A percentile compares a stretch with the other conserved stretches of the same genome.
phyloP scores from a whole-genome alignment of 306 rosid genomes.

The Lathyrus oleraceus region DNA sequence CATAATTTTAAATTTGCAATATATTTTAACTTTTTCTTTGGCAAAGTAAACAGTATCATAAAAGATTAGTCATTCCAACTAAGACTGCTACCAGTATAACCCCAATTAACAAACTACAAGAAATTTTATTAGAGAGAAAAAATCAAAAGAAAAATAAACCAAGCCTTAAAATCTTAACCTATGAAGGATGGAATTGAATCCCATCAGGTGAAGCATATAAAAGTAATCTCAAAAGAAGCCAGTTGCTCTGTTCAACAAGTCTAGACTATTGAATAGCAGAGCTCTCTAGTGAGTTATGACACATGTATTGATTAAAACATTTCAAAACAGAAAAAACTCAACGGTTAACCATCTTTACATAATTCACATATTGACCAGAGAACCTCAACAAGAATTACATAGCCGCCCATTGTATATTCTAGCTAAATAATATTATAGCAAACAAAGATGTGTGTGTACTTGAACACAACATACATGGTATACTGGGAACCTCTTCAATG shows the following conservation, averaged over 20 bases:
- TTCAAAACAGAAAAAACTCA: conserved; percentile 17
- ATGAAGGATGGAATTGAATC: background rate
- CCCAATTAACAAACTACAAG: background rate
- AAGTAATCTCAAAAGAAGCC: background rate
- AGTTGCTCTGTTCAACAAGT: conserved; percentile 11
- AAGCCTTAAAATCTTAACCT: background rate
- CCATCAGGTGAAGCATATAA: background rate
- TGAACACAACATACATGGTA: conserved; percentile 23
- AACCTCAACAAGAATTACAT: conserved; percentile 29
- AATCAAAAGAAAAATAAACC: background rate
- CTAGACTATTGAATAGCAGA: background rate
- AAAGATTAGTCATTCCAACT: background rate
- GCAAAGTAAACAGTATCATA: background rate
- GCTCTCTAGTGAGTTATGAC: conserved; percentile 30
- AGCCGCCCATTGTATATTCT: conserved; percentile 26
- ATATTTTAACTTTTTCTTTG: background rate
- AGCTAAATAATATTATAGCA: conserved; percentile 18
- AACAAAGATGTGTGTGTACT: conserved; percentile 5
- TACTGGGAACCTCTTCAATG: conserved; percentile 23
- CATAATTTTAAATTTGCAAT: no score
- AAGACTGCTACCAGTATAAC: background rate
- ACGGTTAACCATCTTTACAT: conserved; percentile 29
- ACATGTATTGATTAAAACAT: conserved; percentile 34
- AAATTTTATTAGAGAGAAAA: background rate
- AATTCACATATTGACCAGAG: conserved; percentile 25